phyloP scores from a whole-genome alignment of 176 grass and related monocot species.

The Olyra latifolia region DNA sequence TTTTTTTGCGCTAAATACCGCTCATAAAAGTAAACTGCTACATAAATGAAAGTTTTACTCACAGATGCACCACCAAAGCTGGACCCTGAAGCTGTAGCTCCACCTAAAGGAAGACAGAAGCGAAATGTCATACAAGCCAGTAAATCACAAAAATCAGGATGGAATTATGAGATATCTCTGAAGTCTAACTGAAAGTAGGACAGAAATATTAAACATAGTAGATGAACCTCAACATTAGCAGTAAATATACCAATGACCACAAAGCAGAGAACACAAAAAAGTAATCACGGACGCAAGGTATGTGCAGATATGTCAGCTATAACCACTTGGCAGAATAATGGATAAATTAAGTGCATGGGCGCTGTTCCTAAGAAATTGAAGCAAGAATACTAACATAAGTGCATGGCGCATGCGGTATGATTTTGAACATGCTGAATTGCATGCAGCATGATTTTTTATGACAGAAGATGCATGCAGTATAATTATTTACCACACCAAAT shows the following conservation, averaged over 20 bases:
- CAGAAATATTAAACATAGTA: neutral
- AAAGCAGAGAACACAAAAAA: neutral
- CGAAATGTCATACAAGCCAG: constrained; percentile 20
- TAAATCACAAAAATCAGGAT: constrained; percentile 20
- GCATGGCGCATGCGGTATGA: neutral
- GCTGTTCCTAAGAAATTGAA: constrained; percentile 3
- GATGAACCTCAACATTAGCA: neutral
- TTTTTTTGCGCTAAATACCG: neutral
- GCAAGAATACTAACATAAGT: neutral
- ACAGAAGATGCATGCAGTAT: too few species aligned
- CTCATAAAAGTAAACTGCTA: neutral
- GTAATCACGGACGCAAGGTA: neutral
- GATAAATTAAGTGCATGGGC: neutral
- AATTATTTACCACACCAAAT: too few species aligned
- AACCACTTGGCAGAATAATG: neutral
- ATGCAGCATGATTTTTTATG: too few species aligned
- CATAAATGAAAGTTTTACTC: constrained; percentile 41
- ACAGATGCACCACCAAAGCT: constrained; percentile 89
- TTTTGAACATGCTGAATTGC: neutral
- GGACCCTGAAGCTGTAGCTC: constrained; percentile 71
- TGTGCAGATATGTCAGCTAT: neutral
- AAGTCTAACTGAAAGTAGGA: neutral
- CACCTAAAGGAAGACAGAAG: constrained; percentile 47
- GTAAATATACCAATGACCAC: neutral
- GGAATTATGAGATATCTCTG: neutral